Percentiles rank a stretch among this genome's conserved stretches.
phyloP scores from a whole-genome alignment of 805 yeast genomes.

The Metschnikowia bowlesiae region DNA sequence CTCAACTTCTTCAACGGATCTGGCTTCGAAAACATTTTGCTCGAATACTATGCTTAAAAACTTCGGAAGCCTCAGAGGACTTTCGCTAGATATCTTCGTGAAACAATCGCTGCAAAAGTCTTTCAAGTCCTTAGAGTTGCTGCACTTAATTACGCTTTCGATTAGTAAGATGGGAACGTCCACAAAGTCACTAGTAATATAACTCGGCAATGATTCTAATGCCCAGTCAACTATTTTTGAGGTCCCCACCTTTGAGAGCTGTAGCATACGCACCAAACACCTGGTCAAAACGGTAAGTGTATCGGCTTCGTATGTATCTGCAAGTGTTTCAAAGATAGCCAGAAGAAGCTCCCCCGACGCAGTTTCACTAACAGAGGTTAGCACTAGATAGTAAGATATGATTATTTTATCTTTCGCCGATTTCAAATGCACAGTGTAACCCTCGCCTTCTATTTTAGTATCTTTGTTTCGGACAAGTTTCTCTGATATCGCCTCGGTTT shows the following conservation, averaged over 20 bases:
- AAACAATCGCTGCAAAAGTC: conserved; percentile 29
- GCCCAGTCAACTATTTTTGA: conserved; percentile 10
- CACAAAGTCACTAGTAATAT: conserved; percentile 24
- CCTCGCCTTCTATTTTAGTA: not conserved
- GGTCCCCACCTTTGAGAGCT: not conserved
- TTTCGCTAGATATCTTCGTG: conserved; percentile 23
- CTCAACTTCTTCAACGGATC: conserved; percentile 6
- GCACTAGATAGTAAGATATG: conserved; percentile 1
- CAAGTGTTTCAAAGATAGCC: conserved; percentile 5
- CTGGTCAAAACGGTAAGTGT: not conserved
- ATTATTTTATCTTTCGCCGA: conserved; percentile 4
- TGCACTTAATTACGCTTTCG: conserved; percentile 6
- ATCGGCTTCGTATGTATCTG: conserved; percentile 7
- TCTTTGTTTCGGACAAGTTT: conserved; percentile 5
- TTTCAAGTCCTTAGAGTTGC: not conserved
- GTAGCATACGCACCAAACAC: not conserved
- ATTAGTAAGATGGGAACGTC: conserved; percentile 20
- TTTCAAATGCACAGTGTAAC: not conserved
- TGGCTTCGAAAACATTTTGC: not conserved
- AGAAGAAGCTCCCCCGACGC: conserved; percentile 2
- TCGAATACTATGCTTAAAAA: conserved; percentile 5
- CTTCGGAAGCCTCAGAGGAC: conserved; percentile 7
- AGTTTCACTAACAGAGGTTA: not conserved
- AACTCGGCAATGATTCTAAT: conserved; percentile 17
- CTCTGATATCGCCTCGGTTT: not conserved